phyloP scores from a whole-genome alignment of 129 eudicot species.

The Dittrichia graveolens region DNA sequence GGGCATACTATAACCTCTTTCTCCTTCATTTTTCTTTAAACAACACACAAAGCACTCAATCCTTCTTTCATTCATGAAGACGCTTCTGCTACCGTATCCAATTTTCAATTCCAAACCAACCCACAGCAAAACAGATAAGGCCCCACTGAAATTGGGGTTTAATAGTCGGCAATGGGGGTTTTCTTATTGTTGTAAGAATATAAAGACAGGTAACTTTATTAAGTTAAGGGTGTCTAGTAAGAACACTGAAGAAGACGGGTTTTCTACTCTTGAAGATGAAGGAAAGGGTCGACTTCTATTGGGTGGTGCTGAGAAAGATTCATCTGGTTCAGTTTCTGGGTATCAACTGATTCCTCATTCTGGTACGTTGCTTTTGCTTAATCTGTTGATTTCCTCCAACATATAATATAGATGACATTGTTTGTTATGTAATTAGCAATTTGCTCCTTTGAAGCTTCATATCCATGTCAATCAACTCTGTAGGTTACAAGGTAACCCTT shows the following conservation, averaged over 20 bases:
- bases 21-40: background rate
- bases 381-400: background rate
- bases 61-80: constrained; percentile 7
- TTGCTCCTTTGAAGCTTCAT: background rate
- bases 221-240: constrained; percentile 21
- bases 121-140: background rate
- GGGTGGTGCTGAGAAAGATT: constrained; percentile 58
- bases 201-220: background rate
- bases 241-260: constrained; percentile 33
- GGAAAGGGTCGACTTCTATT: constrained; percentile 30
- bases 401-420: too few relatives aligned
- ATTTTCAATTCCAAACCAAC: constrained; percentile 7
- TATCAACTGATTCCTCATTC: constrained; percentile 58
- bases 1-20: background rate
- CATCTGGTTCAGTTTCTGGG: constrained; percentile 50
- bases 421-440: background rate
- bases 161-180: too few relatives aligned
- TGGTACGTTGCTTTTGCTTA: constrained; percentile 38
- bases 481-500: too few relatives aligned
- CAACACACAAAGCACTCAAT: background rate
- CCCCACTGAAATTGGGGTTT: background rate
- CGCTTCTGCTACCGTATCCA: background rate
- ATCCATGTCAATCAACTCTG: background rate
- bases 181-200: constrained; percentile 6
- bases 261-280: constrained; percentile 21